Evolutionary conservation across 148 eudicot species (phyloP).

Genomic region (Diospyros kaki): DNA sequence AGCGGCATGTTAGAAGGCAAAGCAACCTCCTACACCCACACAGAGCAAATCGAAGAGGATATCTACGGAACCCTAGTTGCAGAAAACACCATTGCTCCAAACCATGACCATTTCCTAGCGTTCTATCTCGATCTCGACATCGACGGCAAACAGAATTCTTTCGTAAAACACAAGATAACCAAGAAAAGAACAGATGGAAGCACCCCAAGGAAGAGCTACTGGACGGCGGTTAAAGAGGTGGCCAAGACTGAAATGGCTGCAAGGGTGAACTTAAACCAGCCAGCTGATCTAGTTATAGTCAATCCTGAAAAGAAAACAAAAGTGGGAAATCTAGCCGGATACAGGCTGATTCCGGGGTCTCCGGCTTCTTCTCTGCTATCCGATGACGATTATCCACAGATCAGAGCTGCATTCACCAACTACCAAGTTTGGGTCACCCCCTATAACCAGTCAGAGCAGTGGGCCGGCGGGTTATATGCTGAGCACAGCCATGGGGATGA

Average conservation of each 20-base stretch:
- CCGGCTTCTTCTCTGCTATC: constrained; percentile 14
- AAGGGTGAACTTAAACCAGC: constrained; percentile 21
- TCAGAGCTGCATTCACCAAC: constrained; percentile 39
- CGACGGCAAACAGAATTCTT: constrained; percentile 41
- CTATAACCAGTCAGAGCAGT: constrained; percentile 48
- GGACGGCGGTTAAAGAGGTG: constrained; percentile 32
- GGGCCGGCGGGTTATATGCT: constrained; percentile 50
- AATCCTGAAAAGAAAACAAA: constrained; percentile 43
- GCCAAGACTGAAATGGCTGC: constrained; percentile 40
- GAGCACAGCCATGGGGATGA: constrained; percentile 50
- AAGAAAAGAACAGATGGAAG: background rate
- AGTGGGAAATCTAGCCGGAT: constrained; percentile 41
- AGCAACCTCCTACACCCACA: constrained; percentile 40
- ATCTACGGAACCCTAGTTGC: constrained; percentile 42
- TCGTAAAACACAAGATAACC: constrained; percentile 24
- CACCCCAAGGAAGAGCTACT: constrained; percentile 44
- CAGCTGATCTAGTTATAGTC: constrained; percentile 28
- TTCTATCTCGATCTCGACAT: constrained; percentile 47
- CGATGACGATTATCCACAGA: constrained; percentile 42
- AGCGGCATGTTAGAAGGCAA: constrained; percentile 37
- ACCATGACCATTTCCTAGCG: constrained; percentile 49
- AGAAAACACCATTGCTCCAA: constrained; percentile 38
- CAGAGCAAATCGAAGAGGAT: constrained; percentile 40
- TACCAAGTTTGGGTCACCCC: constrained; percentile 52
- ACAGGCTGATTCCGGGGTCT: constrained; percentile 35